These are phyloP conservation scores for Volutella citrinella DNA, from an alignment of 2,329 filamentous ascomycete genomes.

Conservation along the genomic window DNA sequence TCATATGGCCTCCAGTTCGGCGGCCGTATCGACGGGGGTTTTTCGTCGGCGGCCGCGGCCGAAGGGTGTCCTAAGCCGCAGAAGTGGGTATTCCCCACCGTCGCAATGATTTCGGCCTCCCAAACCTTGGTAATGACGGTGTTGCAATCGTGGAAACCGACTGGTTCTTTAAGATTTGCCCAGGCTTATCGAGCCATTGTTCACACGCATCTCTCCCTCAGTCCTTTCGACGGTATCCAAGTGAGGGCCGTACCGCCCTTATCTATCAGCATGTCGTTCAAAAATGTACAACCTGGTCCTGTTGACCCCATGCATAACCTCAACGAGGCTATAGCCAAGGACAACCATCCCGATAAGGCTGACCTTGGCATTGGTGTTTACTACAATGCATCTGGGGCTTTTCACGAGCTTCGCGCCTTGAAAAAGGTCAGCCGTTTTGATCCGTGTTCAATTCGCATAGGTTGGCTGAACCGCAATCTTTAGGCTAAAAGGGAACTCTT, in stretches of 20 bases:
- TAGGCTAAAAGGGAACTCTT: slow-evolving; percentile 23
- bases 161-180: too few relatives aligned
- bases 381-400: slow-evolving; percentile 29
- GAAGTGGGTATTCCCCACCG: too few relatives aligned
- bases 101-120: too few relatives aligned
- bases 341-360: slow-evolving; percentile 28
- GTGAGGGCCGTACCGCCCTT: too few relatives aligned
- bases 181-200: too few relatives aligned
- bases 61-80: too few relatives aligned
- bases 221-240: not conserved
- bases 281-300: slow-evolving; percentile 22
- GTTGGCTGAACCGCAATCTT: not conserved
- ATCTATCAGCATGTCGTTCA: slow-evolving; percentile 21
- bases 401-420: slow-evolving; percentile 29
- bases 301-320: slow-evolving; percentile 31
- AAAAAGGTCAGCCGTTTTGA: slow-evolving; percentile 9
- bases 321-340: slow-evolving; percentile 28
- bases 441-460: too few relatives aligned
- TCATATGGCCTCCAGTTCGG: too few relatives aligned
- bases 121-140: too few relatives aligned
- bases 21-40: too few relatives aligned
- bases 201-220: not conserved
- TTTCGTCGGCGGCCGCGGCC: too few relatives aligned
- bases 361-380: slow-evolving; percentile 37
- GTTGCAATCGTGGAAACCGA: too few relatives aligned